Evolutionary conservation across 805 yeast species (phyloP).

Genomic region (Saccharomycopsis fodiens): DNA sequence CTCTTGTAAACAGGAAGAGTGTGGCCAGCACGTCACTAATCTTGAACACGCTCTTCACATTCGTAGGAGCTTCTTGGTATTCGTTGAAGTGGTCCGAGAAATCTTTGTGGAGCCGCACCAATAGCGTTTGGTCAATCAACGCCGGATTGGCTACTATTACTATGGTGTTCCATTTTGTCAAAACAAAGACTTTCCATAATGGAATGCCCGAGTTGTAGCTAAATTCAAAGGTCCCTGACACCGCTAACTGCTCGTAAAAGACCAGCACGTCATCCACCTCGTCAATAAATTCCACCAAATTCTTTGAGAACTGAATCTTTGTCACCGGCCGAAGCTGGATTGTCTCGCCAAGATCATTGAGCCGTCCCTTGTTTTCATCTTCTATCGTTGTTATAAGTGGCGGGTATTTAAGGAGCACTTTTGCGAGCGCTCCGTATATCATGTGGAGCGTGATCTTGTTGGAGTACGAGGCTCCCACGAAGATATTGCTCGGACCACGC

Average conservation of each 20-base stretch:
- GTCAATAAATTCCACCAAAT: slow-evolving; percentile 3
- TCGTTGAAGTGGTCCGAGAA: slow-evolving; percentile 4
- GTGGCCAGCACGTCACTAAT: neutral
- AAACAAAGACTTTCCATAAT: slow-evolving; percentile 6
- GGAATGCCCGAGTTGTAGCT: slow-evolving; percentile 3
- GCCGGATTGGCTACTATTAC: slow-evolving; percentile 8
- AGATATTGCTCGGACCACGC: neutral
- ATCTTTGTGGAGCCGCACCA: neutral
- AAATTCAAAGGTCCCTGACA: neutral
- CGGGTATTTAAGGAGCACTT: slow-evolving; percentile 4
- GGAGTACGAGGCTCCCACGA: slow-evolving; percentile 4
- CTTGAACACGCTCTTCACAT: neutral
- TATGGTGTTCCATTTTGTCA: slow-evolving; percentile 2
- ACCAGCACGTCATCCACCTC: neutral
- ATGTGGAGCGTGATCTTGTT: neutral
- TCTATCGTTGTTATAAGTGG: slow-evolving; percentile 5
- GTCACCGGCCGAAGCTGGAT: slow-evolving; percentile 7
- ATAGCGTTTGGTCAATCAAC: slow-evolving; percentile 1
- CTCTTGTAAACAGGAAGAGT: neutral
- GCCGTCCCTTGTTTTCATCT: slow-evolving; percentile 7
- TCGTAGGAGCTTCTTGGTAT: neutral
- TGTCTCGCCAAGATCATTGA: slow-evolving; percentile 8
- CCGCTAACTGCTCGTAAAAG: neutral
- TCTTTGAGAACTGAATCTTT: neutral
- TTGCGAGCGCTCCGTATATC: slow-evolving; percentile 2